These are phyloP conservation scores for Aspergillus neoniger DNA, from an alignment of 2,329 filamentous ascomycete species.

Conservation along the genomic window DNA sequence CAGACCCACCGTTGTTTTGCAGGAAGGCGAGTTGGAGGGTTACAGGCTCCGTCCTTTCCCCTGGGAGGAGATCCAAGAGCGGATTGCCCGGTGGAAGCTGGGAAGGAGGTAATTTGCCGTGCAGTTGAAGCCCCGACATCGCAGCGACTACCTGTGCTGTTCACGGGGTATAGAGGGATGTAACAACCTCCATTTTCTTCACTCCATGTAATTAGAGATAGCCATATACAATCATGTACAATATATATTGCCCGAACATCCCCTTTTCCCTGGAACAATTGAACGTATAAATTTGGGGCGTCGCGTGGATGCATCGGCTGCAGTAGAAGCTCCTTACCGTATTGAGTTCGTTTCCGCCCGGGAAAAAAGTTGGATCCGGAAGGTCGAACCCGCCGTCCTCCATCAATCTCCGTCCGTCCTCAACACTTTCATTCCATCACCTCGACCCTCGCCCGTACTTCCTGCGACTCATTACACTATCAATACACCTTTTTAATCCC, in stretches of 20 bases:
- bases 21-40: slow-evolving; percentile 79
- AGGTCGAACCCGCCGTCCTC: slow-evolving; percentile 26
- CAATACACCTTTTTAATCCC: slow-evolving; percentile 9
- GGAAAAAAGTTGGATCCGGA: slow-evolving; percentile 43
- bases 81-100: slow-evolving; percentile 80
- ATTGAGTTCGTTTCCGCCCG: slow-evolving; percentile 30
- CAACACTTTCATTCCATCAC: slow-evolving; percentile 14
- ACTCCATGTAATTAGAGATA: slow-evolving; percentile 26
- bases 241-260: slow-evolving; percentile 7
- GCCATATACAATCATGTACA: slow-evolving; percentile 15
- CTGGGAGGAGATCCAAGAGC: slow-evolving; percentile 89
- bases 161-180: slow-evolving; percentile 2
- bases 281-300: background rate
- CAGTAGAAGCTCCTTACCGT: slow-evolving; percentile 36
- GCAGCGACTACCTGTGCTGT: background rate
- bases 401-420: slow-evolving; percentile 27
- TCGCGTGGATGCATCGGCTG: slow-evolving; percentile 10
- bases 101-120: slow-evolving; percentile 60
- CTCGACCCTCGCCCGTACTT: slow-evolving; percentile 4
- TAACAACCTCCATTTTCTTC: slow-evolving; percentile 14
- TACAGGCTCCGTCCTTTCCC: slow-evolving; percentile 67
- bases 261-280: background rate
- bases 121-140: background rate
- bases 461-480: slow-evolving; percentile 10
- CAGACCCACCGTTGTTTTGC: slow-evolving; percentile 88